Conservation (phyloP, 495 filamentous ascomycete genomes). For the Pseudoneurospora amorphoporcata region DNA sequence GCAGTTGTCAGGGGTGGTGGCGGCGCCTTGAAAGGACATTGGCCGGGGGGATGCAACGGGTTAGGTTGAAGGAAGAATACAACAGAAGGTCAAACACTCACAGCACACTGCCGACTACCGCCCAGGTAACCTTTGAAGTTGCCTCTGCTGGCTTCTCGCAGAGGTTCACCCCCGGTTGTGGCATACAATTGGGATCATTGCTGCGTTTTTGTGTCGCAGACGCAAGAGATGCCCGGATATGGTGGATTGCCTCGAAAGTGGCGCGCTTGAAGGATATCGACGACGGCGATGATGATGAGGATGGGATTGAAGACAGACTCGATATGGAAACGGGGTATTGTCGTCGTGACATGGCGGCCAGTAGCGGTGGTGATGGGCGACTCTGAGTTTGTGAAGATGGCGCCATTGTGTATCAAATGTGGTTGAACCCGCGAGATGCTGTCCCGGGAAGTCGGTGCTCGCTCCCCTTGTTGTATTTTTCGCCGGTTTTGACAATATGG, state of each 20-base stretch:
- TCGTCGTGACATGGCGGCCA: background rate
- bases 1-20: background rate
- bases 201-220: background rate
- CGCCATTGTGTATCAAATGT: background rate
- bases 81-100: slow-evolving; percentile 4
- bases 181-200: background rate
- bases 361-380: background rate
- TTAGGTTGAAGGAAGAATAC: background rate
- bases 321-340: background rate
- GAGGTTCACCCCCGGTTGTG: slow-evolving; percentile 7
- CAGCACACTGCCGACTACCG: slow-evolving; percentile 17
- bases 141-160: slow-evolving; percentile 22
- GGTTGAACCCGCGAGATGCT: background rate
- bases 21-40: background rate
- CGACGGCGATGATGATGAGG: background rate
- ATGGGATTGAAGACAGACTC: background rate
- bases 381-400: background rate
- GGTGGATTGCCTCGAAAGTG: background rate
- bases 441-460: background rate
- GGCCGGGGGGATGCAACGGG: background rate
- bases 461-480: background rate
- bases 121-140: slow-evolving; percentile 11
- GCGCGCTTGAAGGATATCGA: slow-evolving; percentile 7
- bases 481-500: background rate
- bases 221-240: background rate